A percentile compares a stretch with the other conserved stretches of the same genome.
Conservation (phyloP, 2,329 filamentous ascomycete species). For the Amesomyces nigricolor region DNA sequence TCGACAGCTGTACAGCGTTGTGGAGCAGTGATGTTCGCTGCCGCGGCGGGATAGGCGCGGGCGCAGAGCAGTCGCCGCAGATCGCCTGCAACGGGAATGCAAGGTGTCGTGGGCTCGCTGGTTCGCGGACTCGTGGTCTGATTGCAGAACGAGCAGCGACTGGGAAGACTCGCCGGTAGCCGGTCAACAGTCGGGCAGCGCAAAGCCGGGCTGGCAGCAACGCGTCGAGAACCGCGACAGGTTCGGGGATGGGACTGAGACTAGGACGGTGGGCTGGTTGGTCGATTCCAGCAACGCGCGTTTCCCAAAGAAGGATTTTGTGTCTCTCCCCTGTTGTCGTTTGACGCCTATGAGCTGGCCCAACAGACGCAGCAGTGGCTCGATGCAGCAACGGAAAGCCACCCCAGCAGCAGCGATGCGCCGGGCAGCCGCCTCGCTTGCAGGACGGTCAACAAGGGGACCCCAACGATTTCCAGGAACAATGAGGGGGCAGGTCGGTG, state of each 20-base stretch:
- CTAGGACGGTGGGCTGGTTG: constrained; percentile 14
- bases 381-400: constrained; percentile 9
- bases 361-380: constrained; percentile 14
- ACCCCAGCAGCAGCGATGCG: not conserved
- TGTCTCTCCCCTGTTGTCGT: not conserved
- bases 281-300: constrained; percentile 17
- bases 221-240: constrained; percentile 21
- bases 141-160: constrained; percentile 8
- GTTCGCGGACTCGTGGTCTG: constrained; percentile 14
- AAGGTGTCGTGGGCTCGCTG: constrained; percentile 11
- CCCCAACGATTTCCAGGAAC: constrained; percentile 2
- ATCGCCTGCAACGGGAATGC: constrained; percentile 8
- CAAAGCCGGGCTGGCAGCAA: constrained; percentile 15
- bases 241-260: not conserved
- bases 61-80: not conserved
- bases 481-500: not conserved
- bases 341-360: constrained; percentile 1
- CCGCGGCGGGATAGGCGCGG: constrained; percentile 5
- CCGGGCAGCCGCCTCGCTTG: constrained; percentile 1
- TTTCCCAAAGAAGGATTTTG: constrained; percentile 14
- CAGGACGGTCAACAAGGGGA: not conserved
- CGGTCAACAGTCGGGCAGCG: constrained; percentile 15
- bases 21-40: constrained; percentile 12
- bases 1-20: constrained; percentile 6
- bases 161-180: constrained; percentile 5